These are phyloP conservation scores for Leccinum broughii DNA, from an alignment of 768 basidiomycete species.

Conservation along the genomic window DNA sequence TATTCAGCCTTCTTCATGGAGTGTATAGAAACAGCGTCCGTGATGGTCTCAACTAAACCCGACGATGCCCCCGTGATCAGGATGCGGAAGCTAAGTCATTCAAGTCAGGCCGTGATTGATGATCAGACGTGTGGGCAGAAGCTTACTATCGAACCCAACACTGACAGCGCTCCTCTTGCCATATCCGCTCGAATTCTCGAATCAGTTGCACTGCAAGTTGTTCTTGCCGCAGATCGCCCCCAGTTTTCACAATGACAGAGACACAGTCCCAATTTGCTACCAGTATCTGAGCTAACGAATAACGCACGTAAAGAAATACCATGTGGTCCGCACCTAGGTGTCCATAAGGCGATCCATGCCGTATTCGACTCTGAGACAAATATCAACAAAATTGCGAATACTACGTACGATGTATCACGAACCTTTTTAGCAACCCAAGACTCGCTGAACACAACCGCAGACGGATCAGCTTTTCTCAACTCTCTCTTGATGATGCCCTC, in stretches of 20 bases:
- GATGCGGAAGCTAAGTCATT: constrained; percentile 78
- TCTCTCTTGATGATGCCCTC: constrained; percentile 92
- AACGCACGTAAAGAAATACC: constrained; percentile 5
- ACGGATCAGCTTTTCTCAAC: constrained; percentile 93
- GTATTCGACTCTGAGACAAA: constrained; percentile 67
- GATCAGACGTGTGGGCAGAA: constrained; percentile 2
- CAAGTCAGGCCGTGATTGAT: neutral
- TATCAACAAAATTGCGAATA: constrained; percentile 6
- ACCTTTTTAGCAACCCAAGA: constrained; percentile 95
- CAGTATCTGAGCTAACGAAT: constrained; percentile 12
- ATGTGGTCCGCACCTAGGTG: constrained; percentile 66
- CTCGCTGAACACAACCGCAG: constrained; percentile 93
- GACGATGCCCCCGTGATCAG: constrained; percentile 92
- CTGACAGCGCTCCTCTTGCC: constrained; percentile 88
- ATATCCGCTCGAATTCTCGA: constrained; percentile 88
- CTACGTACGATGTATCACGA: constrained; percentile 8
- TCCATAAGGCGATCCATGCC: constrained; percentile 92
- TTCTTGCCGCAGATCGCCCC: constrained; percentile 94
- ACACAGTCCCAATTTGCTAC: constrained; percentile 84
- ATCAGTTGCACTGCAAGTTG: constrained; percentile 96
- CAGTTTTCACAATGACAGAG: constrained; percentile 98
- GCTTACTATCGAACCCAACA: constrained; percentile 94
- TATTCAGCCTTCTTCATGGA: constrained; percentile 99
- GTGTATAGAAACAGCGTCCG: constrained; percentile 97
- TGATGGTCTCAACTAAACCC: constrained; percentile 96